Evolutionary conservation across 1,284 basidiomycete species (phyloP).

Genomic region (Psilocybe mexicana): DNA sequence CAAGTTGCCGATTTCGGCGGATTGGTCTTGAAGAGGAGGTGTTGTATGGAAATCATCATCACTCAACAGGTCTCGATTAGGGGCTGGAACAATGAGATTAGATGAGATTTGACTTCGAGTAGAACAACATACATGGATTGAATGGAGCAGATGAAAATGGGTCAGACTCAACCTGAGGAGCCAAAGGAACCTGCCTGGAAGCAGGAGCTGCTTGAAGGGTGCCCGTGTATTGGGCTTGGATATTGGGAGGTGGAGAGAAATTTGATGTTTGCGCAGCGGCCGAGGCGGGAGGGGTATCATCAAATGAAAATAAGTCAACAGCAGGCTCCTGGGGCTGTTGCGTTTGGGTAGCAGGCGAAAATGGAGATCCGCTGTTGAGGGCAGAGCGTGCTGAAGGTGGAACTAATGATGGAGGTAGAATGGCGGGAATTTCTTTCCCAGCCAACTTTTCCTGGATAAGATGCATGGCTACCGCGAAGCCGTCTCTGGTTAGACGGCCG

Average conservation of each 20-base stretch:
- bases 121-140: slow-evolving; percentile 22
- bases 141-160: slow-evolving; percentile 23
- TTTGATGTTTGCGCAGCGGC: slow-evolving; percentile 38
- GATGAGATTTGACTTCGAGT: slow-evolving; percentile 1
- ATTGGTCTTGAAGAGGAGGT: slow-evolving; percentile 62
- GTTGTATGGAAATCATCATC: slow-evolving; percentile 51
- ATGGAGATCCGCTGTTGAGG: slow-evolving; percentile 33
- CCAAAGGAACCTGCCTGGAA: slow-evolving; percentile 17
- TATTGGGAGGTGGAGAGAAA: slow-evolving; percentile 10
- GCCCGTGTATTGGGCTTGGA: slow-evolving; percentile 42
- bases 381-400: slow-evolving; percentile 74
- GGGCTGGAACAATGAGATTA: slow-evolving; percentile 27
- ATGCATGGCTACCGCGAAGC: slow-evolving; percentile 96
- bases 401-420: slow-evolving; percentile 74
- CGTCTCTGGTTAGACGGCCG: slow-evolving; percentile 86
- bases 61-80: slow-evolving; percentile 59
- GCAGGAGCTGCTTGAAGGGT: slow-evolving; percentile 26
- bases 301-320: slow-evolving; percentile 51
- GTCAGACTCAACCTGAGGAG: slow-evolving; percentile 22
- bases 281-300: slow-evolving; percentile 63
- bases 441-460: slow-evolving; percentile 88
- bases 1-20: slow-evolving; percentile 83
- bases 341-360: slow-evolving; percentile 35
- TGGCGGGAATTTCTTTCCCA: slow-evolving; percentile 79
- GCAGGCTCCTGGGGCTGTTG: slow-evolving; percentile 34